Evolutionary conservation across 2,329 filamentous ascomycete genomes (phyloP).

Genomic region (Paraconiothyrium brasiliense): DNA sequence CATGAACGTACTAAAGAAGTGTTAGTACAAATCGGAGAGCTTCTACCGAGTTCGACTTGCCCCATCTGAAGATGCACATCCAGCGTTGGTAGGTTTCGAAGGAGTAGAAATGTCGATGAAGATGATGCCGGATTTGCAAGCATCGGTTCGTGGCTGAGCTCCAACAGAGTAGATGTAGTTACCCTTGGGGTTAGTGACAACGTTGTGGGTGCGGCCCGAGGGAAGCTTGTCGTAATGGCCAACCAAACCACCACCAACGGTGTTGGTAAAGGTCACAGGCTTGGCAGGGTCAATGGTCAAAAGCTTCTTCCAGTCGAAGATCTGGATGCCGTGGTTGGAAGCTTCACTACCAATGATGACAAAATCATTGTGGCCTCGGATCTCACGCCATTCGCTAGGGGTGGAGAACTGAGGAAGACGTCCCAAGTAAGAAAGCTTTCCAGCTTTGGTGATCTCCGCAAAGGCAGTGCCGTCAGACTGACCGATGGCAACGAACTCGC

Average conservation of each 20-base stretch:
- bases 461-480: constrained; percentile 66
- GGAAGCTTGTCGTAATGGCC: constrained; percentile 49
- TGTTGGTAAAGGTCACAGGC: constrained; percentile 47
- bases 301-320: constrained; percentile 68
- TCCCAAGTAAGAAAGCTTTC: constrained; percentile 64
- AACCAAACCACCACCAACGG: constrained; percentile 43
- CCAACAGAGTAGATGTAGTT: constrained; percentile 53
- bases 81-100: constrained; percentile 62
- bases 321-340: constrained; percentile 64
- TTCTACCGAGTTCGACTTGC: too few species aligned
- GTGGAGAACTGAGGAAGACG: constrained; percentile 59
- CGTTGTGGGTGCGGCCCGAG: constrained; percentile 48
- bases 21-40: too few species aligned
- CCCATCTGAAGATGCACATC: constrained; percentile 63
- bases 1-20: constrained; percentile 61
- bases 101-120: constrained; percentile 67
- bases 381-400: constrained; percentile 64
- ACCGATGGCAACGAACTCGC: constrained; percentile 65
- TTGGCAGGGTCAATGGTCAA: constrained; percentile 44
- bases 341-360: constrained; percentile 53
- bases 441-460: constrained; percentile 60
- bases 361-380: constrained; percentile 56
- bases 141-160: constrained; percentile 41
- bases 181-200: constrained; percentile 48
- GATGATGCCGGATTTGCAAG: constrained; percentile 65